Conservation (phyloP, 2,329 filamentous ascomycete genomes). For the Sarocladiaceae sp. region DNA sequence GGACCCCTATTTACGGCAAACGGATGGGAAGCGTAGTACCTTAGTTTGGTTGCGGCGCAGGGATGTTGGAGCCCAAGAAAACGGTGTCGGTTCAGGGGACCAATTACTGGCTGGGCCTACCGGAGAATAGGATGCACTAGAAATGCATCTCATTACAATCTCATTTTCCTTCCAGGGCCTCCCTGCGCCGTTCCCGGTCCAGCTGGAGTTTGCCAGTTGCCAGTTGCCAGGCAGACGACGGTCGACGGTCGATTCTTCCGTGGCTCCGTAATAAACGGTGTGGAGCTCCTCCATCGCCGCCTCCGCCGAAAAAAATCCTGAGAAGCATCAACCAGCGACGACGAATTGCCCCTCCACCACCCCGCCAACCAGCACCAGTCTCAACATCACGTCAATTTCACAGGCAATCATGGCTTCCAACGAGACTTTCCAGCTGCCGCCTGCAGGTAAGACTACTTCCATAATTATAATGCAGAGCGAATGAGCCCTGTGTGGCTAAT, state of each 20-base stretch:
- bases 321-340: slow-evolving; percentile 6
- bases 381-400: background rate
- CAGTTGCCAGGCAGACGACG: too few relatives aligned
- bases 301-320: background rate
- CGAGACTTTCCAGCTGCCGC: slow-evolving; percentile 12
- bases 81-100: too few relatives aligned
- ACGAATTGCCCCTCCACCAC: slow-evolving; percentile 13
- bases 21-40: background rate
- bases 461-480: too few relatives aligned
- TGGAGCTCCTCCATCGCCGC: background rate
- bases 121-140: too few relatives aligned
- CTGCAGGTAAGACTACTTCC: slow-evolving; percentile 13
- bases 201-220: too few relatives aligned
- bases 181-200: too few relatives aligned
- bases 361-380: slow-evolving; percentile 10
- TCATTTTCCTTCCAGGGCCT: background rate
- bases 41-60: slow-evolving; percentile 2
- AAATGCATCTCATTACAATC: background rate
- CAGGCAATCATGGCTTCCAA: slow-evolving; percentile 11
- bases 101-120: too few relatives aligned
- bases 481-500: too few relatives aligned
- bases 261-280: slow-evolving; percentile 1
- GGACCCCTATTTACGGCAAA: slow-evolving; percentile 3
- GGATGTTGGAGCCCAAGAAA: too few relatives aligned
- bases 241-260: too few relatives aligned